A percentile compares a stretch with the other conserved stretches of the same genome.
phyloP scores from a whole-genome alignment of 2,329 filamentous ascomycete species.

The Byssothecium circinans region DNA sequence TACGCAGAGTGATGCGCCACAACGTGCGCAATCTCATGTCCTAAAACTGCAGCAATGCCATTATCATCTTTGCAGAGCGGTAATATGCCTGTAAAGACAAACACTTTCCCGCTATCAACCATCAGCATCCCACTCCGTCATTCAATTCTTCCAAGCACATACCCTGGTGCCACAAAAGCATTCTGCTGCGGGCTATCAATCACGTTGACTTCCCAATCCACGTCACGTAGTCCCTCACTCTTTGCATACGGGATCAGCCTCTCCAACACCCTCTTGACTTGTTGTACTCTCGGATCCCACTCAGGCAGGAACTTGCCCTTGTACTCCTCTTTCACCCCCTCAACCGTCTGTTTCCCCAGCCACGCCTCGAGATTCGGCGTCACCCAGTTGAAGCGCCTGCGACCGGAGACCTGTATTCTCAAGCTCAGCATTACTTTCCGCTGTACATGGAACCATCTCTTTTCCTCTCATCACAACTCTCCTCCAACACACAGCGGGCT shows the following conservation, averaged over 20 bases:
- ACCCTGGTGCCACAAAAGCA: slow-evolving; percentile 74
- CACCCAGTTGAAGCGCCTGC: slow-evolving; percentile 73
- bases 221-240: slow-evolving; percentile 43
- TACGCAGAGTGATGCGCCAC: slow-evolving; percentile 44
- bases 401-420: slow-evolving; percentile 60
- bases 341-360: slow-evolving; percentile 58
- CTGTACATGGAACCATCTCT: too few species aligned
- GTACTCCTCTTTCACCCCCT: slow-evolving; percentile 59
- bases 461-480: background rate
- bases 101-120: slow-evolving; percentile 66
- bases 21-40: slow-evolving; percentile 79
- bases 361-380: slow-evolving; percentile 57
- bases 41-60: slow-evolving; percentile 72
- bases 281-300: slow-evolving; percentile 58
- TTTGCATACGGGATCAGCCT: slow-evolving; percentile 69
- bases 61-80: slow-evolving; percentile 67
- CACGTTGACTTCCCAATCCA: slow-evolving; percentile 70
- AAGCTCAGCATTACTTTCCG: slow-evolving; percentile 2
- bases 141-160: slow-evolving; percentile 11
- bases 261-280: slow-evolving; percentile 66
- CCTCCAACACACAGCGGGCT: background rate
- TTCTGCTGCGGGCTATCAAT: slow-evolving; percentile 71
- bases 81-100: slow-evolving; percentile 74
- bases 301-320: slow-evolving; percentile 60
- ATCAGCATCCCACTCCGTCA: slow-evolving; percentile 2